These are phyloP conservation scores for Trichosporon sp. DNA, from an alignment of 1,284 basidiomycete genomes.

Conservation along the genomic window DNA sequence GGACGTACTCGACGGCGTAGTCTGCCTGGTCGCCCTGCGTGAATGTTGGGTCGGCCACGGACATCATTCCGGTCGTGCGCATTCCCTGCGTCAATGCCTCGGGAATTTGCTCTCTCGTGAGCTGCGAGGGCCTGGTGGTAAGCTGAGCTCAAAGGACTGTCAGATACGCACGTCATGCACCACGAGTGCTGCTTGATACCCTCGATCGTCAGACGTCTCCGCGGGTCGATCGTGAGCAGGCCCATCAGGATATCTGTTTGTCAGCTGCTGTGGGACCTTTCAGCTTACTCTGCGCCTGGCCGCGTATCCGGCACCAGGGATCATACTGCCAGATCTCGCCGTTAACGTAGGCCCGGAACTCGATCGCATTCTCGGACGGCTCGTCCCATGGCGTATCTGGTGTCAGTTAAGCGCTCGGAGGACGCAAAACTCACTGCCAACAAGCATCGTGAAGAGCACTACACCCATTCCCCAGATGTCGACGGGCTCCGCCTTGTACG, in stretches of 20 bases:
- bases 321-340: constrained; percentile 74
- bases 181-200: constrained; percentile 76
- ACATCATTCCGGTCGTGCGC: constrained; percentile 66
- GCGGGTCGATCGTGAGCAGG: constrained; percentile 74
- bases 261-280: neutral
- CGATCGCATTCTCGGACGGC: constrained; percentile 71
- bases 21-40: constrained; percentile 39
- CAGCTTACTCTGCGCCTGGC: constrained; percentile 65
- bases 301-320: constrained; percentile 78
- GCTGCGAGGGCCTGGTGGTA: constrained; percentile 56
- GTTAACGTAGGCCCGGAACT: constrained; percentile 74
- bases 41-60: constrained; percentile 64
- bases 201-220: constrained; percentile 68
- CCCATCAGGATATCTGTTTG: constrained; percentile 68
- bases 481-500: constrained; percentile 88
- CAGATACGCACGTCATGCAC: constrained; percentile 66
- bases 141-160: neutral
- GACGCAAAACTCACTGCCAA: constrained; percentile 71
- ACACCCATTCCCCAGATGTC: constrained; percentile 96
- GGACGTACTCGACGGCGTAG: constrained; percentile 43
- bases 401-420: constrained; percentile 2
- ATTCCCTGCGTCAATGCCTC: constrained; percentile 70
- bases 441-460: constrained; percentile 89
- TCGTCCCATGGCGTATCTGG: constrained; percentile 98
- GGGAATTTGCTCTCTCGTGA: constrained; percentile 67